Conservation (phyloP, 2,329 filamentous ascomycete genomes). For the Aspergillus ustus region DNA sequence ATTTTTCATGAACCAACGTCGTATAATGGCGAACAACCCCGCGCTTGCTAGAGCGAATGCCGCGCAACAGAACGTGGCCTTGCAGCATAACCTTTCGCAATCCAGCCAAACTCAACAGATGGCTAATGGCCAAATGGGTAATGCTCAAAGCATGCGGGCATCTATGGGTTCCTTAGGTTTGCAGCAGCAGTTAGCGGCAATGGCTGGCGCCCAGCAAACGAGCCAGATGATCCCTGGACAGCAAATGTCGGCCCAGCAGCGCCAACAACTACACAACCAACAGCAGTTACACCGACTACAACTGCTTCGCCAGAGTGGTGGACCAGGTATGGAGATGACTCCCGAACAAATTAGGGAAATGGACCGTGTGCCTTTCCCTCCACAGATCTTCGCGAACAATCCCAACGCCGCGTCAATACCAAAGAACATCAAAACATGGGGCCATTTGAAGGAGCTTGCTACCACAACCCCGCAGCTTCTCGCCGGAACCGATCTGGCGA, state of each 20-base stretch:
- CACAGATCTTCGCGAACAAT: slow-evolving; percentile 38
- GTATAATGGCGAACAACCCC: slow-evolving; percentile 35
- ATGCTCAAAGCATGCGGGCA: slow-evolving; percentile 40
- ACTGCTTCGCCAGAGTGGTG: slow-evolving; percentile 38
- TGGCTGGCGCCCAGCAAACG: slow-evolving; percentile 35
- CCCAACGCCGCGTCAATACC: slow-evolving; percentile 48
- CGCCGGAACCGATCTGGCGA: slow-evolving; percentile 46
- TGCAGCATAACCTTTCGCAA: slow-evolving; percentile 38
- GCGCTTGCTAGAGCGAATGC: slow-evolving; percentile 37
- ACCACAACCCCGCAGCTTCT: slow-evolving; percentile 51
- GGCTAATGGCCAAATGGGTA: slow-evolving; percentile 38
- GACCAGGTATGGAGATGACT: slow-evolving; percentile 41
- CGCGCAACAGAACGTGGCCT: slow-evolving; percentile 34
- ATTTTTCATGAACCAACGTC: slow-evolving; percentile 40
- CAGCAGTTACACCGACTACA: slow-evolving; percentile 39
- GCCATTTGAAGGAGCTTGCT: slow-evolving; percentile 60
- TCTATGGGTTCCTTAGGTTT: slow-evolving; percentile 39
- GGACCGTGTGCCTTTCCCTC: slow-evolving; percentile 47
- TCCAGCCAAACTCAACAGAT: slow-evolving; percentile 37
- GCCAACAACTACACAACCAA: slow-evolving; percentile 32
- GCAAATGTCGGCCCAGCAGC: slow-evolving; percentile 40
- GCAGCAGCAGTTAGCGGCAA: slow-evolving; percentile 39
- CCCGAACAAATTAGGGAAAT: slow-evolving; percentile 48
- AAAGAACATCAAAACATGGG: slow-evolving; percentile 59
- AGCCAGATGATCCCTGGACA: slow-evolving; percentile 39